Base-by-base conservation (phyloP, 495 filamentous ascomycete genomes). In the Talaromyces ruber region DNA sequence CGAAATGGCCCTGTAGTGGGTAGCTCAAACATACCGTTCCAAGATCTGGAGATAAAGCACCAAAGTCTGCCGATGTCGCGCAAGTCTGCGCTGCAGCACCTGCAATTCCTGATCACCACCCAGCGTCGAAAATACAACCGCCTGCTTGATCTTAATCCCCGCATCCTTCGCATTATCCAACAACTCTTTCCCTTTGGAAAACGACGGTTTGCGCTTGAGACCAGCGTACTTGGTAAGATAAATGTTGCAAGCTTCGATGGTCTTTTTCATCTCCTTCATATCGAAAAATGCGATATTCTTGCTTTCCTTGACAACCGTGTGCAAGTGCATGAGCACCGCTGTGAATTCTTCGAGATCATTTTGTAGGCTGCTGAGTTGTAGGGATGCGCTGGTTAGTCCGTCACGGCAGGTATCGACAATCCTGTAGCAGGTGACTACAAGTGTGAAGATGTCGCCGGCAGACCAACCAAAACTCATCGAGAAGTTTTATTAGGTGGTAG, bases 401-500 rank as follows among this genome's bases (percentile, higher is more conserved):
- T 62, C 50, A 6, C 32, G 50, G 51, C 50, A 55, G 51, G 57
- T 62, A 7, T 62, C 51, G 18, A 56, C 51, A 29, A 62, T 16
- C 47, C 21, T 37, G 32, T 29, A 55, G 60, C 60, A 62, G 21
- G 50, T 34, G 12, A 14, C 47, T 43, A 62, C 45, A n/a, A 62
- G 60, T 12, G 47, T 39, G 50, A 32, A 55, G 29, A 62, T 54
- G 50, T 62, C 60, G 26, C 28, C 21, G 24, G 60, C 60, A 26
- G 60, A 62, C 60, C 60, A 62, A 6, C 60, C 60, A 43, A 62
- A 62, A 55, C 60, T 62, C 60, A 62, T 62, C 29, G 60, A 43
- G 60, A 39, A 43, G 59, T n/a, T 52, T 52, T 8, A 8, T 21
- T 52, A 3, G 9, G 2, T 52, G 18, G 34, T 39, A 16, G 6